These are phyloP conservation scores for Soucietia sequanensis DNA, from an alignment of 805 yeast species.

Conservation along the genomic window DNA sequence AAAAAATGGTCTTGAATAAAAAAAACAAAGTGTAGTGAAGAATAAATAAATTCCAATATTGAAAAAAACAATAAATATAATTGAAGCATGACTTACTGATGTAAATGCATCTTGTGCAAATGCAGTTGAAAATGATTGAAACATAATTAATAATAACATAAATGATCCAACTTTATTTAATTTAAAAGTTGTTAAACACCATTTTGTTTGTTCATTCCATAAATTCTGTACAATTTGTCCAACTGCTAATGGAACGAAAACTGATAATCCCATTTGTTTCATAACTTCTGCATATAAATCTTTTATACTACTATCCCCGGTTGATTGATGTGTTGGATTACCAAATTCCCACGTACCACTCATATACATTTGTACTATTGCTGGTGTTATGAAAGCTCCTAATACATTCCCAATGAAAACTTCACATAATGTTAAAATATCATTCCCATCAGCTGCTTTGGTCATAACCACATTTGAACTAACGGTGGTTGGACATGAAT, in stretches of 20 bases:
- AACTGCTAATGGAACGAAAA: slow-evolving; percentile 82
- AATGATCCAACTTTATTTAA: slow-evolving; percentile 74
- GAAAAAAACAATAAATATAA: slow-evolving; percentile 78
- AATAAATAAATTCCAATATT: slow-evolving; percentile 77
- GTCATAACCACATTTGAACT: slow-evolving; percentile 94
- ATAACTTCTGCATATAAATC: slow-evolving; percentile 70
- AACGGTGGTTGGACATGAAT: slow-evolving; percentile 89
- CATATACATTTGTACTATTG: slow-evolving; percentile 70
- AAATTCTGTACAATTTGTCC: slow-evolving; percentile 80
- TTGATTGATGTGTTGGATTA: slow-evolving; percentile 61
- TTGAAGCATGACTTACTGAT: slow-evolving; percentile 61
- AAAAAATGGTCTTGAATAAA: slow-evolving; percentile 59
- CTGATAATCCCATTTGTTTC: slow-evolving; percentile 83
- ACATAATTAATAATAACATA: slow-evolving; percentile 76
- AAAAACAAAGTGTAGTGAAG: slow-evolving; percentile 64
- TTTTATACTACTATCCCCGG: slow-evolving; percentile 47
- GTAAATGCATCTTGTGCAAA: slow-evolving; percentile 80
- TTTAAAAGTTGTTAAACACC: slow-evolving; percentile 55
- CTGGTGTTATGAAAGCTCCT: slow-evolving; percentile 89
- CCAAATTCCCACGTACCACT: slow-evolving; percentile 67
- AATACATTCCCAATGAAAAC: slow-evolving; percentile 81
- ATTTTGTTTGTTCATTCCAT: slow-evolving; percentile 62
- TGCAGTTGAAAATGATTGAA: slow-evolving; percentile 81
- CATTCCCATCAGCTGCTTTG: slow-evolving; percentile 79
- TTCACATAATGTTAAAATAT: slow-evolving; percentile 72